Conservation (phyloP, 768 basidiomycete genomes). For the Trichaptum fuscoviolaceum region DNA sequence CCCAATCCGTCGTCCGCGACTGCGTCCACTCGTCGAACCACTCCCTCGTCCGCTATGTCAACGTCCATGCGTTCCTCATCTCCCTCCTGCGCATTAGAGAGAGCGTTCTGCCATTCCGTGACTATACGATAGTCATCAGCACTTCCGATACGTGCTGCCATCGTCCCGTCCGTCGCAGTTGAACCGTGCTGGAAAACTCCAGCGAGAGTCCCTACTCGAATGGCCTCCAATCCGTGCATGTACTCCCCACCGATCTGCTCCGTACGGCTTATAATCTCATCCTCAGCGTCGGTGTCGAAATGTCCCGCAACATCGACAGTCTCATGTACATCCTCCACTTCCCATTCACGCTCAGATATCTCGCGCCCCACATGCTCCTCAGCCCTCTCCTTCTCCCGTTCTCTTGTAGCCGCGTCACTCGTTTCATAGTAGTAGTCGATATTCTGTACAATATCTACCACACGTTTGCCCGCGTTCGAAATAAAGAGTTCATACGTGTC, state of each 20-base stretch:
- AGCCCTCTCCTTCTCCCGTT: constrained; percentile 9
- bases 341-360: too few species aligned
- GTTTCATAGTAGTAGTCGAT: constrained; percentile 32
- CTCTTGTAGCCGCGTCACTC: constrained; percentile 11
- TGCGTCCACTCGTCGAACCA: too few species aligned
- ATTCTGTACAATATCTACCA: constrained; percentile 18
- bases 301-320: too few species aligned
- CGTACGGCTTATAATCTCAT: neutral
- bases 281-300: neutral
- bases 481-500: constrained; percentile 18
- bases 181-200: neutral
- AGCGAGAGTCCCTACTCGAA: neutral
- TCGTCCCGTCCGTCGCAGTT: too few species aligned
- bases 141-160: neutral
- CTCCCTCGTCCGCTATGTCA: neutral
- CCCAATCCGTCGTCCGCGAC: neutral
- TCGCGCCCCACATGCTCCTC: too few species aligned
- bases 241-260: neutral
- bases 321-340: too few species aligned
- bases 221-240: neutral
- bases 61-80: too few species aligned
- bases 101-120: neutral
- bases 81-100: too few species aligned
- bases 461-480: neutral
- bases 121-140: neutral